Conservation (phyloP, 208 protist genomes). For the Trypanosoma mega region DNA sequence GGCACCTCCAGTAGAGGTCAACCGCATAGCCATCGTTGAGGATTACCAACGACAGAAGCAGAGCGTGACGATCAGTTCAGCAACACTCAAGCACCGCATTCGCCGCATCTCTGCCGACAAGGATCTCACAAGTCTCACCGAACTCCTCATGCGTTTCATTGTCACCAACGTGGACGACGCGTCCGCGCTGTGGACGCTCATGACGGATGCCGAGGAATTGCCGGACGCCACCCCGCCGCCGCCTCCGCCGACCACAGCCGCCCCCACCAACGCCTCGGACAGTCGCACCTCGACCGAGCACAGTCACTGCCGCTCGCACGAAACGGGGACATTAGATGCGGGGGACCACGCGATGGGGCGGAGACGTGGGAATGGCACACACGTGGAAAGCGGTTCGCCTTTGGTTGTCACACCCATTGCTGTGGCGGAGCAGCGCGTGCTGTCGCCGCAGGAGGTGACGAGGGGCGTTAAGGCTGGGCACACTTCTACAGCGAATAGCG, state of each 20-base stretch:
- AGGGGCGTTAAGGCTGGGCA: too few species aligned
- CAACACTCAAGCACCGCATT: constrained; percentile 1
- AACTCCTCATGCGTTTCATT: constrained; percentile 6
- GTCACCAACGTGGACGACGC: constrained; percentile 6
- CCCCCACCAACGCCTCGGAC: too few species aligned
- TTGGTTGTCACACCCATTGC: neutral
- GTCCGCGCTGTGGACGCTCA: constrained; percentile 6
- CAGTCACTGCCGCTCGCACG: neutral
- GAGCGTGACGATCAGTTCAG: constrained; percentile 2
- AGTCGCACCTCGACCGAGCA: too few species aligned
- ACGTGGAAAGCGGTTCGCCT: neutral
- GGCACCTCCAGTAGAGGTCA: neutral
- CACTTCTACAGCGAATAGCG: neutral
- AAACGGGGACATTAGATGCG: neutral
- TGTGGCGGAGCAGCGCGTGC: neutral
- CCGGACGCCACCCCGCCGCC: neutral
- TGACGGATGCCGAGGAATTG: constrained; percentile 1
- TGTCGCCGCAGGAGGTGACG: neutral
- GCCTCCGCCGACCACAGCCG: too few species aligned
- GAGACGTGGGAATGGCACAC: neutral
- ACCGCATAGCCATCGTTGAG: constrained; percentile 7
- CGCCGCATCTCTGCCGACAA: neutral
- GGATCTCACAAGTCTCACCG: neutral
- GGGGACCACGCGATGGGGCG: neutral
- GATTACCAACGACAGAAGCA: constrained; percentile 3